Conservation (phyloP, 345 rosid genomes). For the Heritiera littoralis region DNA sequence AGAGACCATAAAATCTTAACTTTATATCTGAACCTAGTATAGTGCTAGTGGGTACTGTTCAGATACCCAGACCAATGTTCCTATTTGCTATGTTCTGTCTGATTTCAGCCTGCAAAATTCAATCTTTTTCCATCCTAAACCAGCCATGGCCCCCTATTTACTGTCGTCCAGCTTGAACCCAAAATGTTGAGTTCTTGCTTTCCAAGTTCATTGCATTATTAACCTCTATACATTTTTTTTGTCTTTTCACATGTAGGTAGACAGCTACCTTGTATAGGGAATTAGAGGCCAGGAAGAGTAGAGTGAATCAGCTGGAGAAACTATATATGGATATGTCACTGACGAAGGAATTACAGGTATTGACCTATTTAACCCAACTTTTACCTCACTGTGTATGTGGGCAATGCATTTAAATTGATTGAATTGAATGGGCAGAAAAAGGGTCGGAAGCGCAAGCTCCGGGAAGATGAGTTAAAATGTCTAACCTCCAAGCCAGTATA, state of each 20-base stretch:
- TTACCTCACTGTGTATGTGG: neutral
- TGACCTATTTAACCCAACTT: neutral
- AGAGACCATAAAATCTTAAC: too few relatives aligned
- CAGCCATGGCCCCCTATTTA: neutral
- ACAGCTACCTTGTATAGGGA: slow-evolving; percentile 66
- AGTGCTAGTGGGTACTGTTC: too few relatives aligned
- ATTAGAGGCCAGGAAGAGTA: slow-evolving; percentile 67
- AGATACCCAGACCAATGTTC: too few relatives aligned
- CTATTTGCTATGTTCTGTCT: neutral
- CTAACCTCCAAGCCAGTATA: slow-evolving; percentile 63
- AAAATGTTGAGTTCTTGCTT: neutral
- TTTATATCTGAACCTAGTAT: too few relatives aligned
- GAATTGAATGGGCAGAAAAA: slow-evolving; percentile 52
- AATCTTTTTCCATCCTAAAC: neutral
- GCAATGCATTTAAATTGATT: neutral
- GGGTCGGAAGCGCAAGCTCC: slow-evolving; percentile 73
- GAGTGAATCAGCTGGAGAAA: slow-evolving; percentile 67
- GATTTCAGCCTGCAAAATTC: neutral
- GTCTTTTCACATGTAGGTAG: slow-evolving; percentile 38
- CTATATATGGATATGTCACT: slow-evolving; percentile 71
- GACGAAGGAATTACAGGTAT: slow-evolving; percentile 85
- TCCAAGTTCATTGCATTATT: neutral
- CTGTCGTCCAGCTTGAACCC: neutral
- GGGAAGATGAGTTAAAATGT: slow-evolving; percentile 64
- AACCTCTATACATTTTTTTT: neutral